These are phyloP conservation scores for Aspergillus nidulans DNA, from an alignment of 495 filamentous ascomycete genomes.

Conservation along the genomic window DNA sequence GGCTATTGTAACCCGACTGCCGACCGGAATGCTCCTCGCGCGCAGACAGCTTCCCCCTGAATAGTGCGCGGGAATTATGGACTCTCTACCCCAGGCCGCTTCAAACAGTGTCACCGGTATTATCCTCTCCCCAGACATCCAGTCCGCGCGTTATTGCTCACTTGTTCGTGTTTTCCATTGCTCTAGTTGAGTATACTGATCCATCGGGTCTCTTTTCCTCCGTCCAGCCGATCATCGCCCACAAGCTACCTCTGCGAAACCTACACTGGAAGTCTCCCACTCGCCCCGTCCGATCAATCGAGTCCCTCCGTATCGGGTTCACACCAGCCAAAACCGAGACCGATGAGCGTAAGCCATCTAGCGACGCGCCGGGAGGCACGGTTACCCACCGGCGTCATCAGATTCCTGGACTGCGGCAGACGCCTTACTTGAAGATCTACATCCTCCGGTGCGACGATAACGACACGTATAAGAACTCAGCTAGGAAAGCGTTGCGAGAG, in stretches of 20 bases:
- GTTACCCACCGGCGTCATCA: slow-evolving; percentile 77
- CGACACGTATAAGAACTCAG: slow-evolving; percentile 79
- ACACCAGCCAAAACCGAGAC: slow-evolving; percentile 48
- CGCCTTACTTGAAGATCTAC: slow-evolving; percentile 89
- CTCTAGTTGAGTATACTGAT: slow-evolving; percentile 69
- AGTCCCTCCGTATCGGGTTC: slow-evolving; percentile 85
- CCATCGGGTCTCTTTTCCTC: slow-evolving; percentile 79
- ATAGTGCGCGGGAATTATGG: slow-evolving; percentile 39
- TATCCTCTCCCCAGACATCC: neutral
- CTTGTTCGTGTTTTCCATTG: neutral
- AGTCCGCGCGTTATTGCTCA: neutral
- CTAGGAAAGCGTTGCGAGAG: slow-evolving; percentile 74
- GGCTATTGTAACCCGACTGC: slow-evolving; percentile 1
- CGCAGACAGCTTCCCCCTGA: slow-evolving; percentile 23
- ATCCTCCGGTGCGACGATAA: slow-evolving; percentile 90
- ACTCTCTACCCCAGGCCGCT: slow-evolving; percentile 40
- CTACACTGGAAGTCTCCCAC: slow-evolving; percentile 95
- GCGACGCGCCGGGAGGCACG: slow-evolving; percentile 26
- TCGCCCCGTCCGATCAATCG: slow-evolving; percentile 85
- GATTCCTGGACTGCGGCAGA: slow-evolving; percentile 89
- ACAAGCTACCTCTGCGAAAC: slow-evolving; percentile 83
- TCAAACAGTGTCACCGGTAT: slow-evolving; percentile 51
- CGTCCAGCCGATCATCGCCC: slow-evolving; percentile 68
- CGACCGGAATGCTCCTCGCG: slow-evolving; percentile 30
- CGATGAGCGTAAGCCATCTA: slow-evolving; percentile 32